Evolutionary conservation across 2,329 filamentous ascomycete species (phyloP), one percentile per base, ranked within the genome.

Genomic region (Aspergillus viridinutans): DNA sequence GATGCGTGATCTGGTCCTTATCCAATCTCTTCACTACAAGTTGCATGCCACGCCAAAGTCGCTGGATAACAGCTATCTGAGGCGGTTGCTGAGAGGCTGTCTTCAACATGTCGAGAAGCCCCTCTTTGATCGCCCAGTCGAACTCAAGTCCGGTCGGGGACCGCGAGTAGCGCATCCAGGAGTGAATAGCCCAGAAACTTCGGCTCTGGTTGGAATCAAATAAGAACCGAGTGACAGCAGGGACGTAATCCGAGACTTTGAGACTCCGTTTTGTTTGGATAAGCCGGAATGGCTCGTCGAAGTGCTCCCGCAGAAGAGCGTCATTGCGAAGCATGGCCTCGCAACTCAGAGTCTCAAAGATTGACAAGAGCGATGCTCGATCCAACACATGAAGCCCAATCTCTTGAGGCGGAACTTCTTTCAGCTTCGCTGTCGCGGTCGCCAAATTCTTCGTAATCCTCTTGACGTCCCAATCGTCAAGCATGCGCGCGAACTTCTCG

Each of bases 291-390:
- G 95, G 90, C 63, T 83, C 85, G 69, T 96, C 89, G 70, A 97
- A 96, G 62, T 86, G 81, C 28, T 77, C 66, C 55, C 74, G 69
- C 23, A 88, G 72, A 21, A 81, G 73, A 20, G 76, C 72, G 55
- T 84, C 81, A 61, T 83, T 79, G 23, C 77, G 74, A 59, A 97
- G 80, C 69, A 95, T 91, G 0, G 88, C 82, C 63, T 92, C 85
- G 72, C 89, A 96, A 71, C 92, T 96, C 52, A 97, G 78, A 0
- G 89, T 88, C 72, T 97, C 93, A 66, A 95, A 96, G 29, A 97
- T 84, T 10, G 90, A 88, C 57, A 94, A 83, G 52, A 95, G 83
- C 6, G 90, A 85, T 28, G 83, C 78, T 1, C 82, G 76, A 28
- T 83, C 80, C 26, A 86, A 71, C 26, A 78, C 72, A 53, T 73